phyloP scores from a whole-genome alignment of 345 rosid genomes.

The Diplotaxis tenuifolia region DNA sequence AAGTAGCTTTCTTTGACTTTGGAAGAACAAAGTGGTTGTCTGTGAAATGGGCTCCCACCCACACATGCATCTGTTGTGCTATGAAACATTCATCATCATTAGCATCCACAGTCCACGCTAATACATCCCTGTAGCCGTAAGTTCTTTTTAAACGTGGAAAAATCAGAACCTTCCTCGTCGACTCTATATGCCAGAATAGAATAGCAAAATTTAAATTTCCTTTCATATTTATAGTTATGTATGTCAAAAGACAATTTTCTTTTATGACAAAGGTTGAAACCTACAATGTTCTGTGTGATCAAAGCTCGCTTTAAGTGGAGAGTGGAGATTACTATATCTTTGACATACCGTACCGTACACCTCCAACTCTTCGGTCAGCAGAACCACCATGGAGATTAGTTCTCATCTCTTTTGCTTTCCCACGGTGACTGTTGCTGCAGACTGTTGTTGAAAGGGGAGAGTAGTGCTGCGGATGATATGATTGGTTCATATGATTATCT shows the following conservation, averaged over 20 bases:
- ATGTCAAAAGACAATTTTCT: slow-evolving; percentile 12
- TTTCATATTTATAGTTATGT: slow-evolving; percentile 20
- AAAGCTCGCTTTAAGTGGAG: background rate
- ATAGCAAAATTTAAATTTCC: background rate
- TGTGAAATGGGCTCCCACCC: slow-evolving; percentile 35
- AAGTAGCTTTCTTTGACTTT: slow-evolving; percentile 22
- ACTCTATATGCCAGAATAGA: slow-evolving; percentile 10
- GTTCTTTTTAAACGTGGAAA: slow-evolving; percentile 8
- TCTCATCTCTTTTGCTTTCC: slow-evolving; percentile 57
- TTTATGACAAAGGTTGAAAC: slow-evolving; percentile 20
- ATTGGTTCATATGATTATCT: slow-evolving; percentile 66
- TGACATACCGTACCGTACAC: slow-evolving; percentile 66
- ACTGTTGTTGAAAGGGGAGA: slow-evolving; percentile 46
- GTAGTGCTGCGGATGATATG: slow-evolving; percentile 46
- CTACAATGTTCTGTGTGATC: slow-evolving; percentile 22
- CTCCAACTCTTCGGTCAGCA: slow-evolving; percentile 67
- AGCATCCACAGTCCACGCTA: slow-evolving; percentile 20
- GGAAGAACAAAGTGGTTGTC: slow-evolving; percentile 27
- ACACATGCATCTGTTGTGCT: slow-evolving; percentile 15
- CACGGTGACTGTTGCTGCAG: slow-evolving; percentile 44
- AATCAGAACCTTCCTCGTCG: slow-evolving; percentile 19
- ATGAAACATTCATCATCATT: slow-evolving; percentile 13
- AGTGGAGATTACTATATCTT: slow-evolving; percentile 76
- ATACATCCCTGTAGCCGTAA: slow-evolving; percentile 15
- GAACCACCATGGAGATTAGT: slow-evolving; percentile 39